Conservation (phyloP, 768 basidiomycete genomes). For the Pisolithus microcarpus region DNA sequence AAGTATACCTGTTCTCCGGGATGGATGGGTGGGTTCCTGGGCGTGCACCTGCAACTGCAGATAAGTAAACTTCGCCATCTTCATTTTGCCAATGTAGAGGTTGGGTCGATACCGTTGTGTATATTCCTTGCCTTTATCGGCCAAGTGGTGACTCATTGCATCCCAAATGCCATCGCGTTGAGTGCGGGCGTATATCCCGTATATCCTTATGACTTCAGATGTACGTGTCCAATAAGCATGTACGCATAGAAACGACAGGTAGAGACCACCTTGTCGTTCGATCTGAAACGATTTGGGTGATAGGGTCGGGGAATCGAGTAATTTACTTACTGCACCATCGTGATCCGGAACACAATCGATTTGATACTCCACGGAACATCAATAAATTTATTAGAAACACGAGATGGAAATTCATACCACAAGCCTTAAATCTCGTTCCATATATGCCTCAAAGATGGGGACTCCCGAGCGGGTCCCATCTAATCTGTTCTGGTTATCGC, state of each 20-base stretch:
- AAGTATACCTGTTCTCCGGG: conserved; percentile 36
- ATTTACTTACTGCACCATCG: conserved; percentile 21
- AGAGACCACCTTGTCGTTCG: conserved; percentile 32
- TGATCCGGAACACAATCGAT: conserved; percentile 40
- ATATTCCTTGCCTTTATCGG: conserved; percentile 45
- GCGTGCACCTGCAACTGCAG: conserved; percentile 35
- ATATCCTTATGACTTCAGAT: conserved; percentile 37
- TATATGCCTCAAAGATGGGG: conserved; percentile 64
- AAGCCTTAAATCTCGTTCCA: conserved; percentile 45
- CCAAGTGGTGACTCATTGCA: conserved; percentile 35
- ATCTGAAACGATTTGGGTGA: conserved; percentile 20
- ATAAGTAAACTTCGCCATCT: background rate
- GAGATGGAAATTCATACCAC: conserved; percentile 31
- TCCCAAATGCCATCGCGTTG: conserved; percentile 45
- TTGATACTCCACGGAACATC: conserved; percentile 34
- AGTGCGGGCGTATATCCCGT: conserved; percentile 44
- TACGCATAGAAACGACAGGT: background rate
- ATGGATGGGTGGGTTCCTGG: conserved; percentile 29
- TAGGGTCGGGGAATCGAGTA: background rate
- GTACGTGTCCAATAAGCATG: background rate
- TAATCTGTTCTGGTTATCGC: conserved; percentile 58
- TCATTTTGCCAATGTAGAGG: background rate
- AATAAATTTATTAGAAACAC: background rate
- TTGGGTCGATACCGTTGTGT: conserved; percentile 33
- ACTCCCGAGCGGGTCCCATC: conserved; percentile 37